Base-by-base conservation (phyloP, 2,329 filamentous ascomycete genomes). In the Xylaria digitata region DNA sequence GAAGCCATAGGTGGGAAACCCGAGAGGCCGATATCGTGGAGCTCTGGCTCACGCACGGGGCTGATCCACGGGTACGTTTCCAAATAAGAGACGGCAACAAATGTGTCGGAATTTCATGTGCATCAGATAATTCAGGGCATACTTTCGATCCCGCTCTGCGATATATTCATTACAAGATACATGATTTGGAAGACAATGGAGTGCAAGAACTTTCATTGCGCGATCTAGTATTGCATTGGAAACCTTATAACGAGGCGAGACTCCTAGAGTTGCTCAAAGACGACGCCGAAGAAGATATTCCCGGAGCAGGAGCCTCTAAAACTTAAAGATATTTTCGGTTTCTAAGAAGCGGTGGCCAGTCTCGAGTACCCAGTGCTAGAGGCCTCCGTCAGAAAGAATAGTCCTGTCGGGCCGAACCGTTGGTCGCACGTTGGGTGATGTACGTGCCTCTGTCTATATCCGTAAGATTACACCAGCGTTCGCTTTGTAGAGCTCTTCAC, bases 241-340 rank as follows among this genome's bases (percentile, higher is more conserved):
- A 59, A 49, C 40, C 40, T n/a, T 26, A 40, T 30, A 59, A 59
- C 26, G 43, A 37, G 19, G 17, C 45, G 43, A 49, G 30, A 23
- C 56, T 59, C n/a, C 30, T 59, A 15, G 56, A 49, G 5, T 40
- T 59, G 26, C 55, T 58, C 26, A n/a, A 30, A 11, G 43, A 58
- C 9, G 43, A 58, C 30, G n/a, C 17, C 17, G n/a, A 48, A 45
- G 26, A 21, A 26, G 42, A 34, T 3, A 21, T 32, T 19, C 11
- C 5, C 13, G 42, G 6, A 1, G 26, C 17, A 46, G 48, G 42
- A 21, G 30, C 7, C 26, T 19, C 15, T 11, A 37, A 34, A 30
- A n/a, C n/a, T n/a, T n/a, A n/a, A n/a, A n/a, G n/a, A n/a, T n/a
- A n/a, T n/a, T n/a, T n/a, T 11, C 32, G 32, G 7, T 34, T 40